A percentile compares a stretch with the other conserved stretches of the same genome.
phyloP scores from a whole-genome alignment of 345 rosid genomes.

The Fremontodendron californicum region DNA sequence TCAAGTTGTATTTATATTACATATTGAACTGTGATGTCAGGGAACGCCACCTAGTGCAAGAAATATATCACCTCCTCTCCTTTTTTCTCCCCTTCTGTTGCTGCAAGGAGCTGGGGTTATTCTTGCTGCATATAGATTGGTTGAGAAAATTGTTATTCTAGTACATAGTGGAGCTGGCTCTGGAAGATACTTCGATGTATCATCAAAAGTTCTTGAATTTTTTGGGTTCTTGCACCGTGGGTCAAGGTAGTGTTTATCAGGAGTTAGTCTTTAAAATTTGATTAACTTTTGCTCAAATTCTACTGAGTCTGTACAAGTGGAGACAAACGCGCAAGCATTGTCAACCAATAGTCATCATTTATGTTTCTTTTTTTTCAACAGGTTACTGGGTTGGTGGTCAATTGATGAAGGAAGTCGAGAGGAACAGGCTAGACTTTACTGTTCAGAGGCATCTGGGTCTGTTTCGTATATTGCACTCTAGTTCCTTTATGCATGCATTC shows the following conservation, averaged over 20 bases:
- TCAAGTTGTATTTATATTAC: neutral
- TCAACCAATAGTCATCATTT: neutral
- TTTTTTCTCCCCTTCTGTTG: constrained; percentile 67
- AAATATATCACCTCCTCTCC: constrained; percentile 43
- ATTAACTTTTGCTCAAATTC: neutral
- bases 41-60: constrained; percentile 78
- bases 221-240: constrained; percentile 77
- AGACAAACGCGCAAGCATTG: neutral
- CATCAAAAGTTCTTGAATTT: constrained; percentile 55
- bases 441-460: constrained; percentile 60
- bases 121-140: constrained; percentile 56
- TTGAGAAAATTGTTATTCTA: constrained; percentile 56
- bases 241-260: constrained; percentile 47
- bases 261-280: constrained; percentile 13
- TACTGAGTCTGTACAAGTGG: neutral
- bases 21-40: constrained; percentile 29
- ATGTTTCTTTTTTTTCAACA: constrained; percentile 25
- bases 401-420: constrained; percentile 91
- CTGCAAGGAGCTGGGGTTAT: constrained; percentile 85
- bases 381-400: constrained; percentile 96
- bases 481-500: neutral
- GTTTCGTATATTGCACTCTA: constrained; percentile 15
- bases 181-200: constrained; percentile 39
- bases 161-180: constrained; percentile 38
- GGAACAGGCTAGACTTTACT: constrained; percentile 79